Conservation (phyloP, 495 filamentous ascomycete genomes). For the Penicillium atrosanguineum region DNA sequence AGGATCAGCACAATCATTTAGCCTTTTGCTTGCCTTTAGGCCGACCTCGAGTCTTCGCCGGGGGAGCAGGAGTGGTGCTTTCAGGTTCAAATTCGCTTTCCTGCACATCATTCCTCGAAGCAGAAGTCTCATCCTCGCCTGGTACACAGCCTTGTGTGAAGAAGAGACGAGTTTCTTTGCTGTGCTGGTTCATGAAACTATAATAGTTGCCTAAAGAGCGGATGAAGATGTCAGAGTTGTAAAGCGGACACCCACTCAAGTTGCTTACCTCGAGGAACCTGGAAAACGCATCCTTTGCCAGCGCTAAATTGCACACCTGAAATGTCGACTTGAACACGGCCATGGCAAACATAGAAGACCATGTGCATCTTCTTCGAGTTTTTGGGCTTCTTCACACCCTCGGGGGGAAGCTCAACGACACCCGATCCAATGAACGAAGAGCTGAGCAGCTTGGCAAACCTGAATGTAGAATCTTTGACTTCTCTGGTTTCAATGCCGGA, state of each 20-base stretch:
- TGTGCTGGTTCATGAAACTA: slow-evolving; percentile 71
- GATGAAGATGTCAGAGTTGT: slow-evolving; percentile 1
- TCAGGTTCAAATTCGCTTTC: slow-evolving; percentile 31
- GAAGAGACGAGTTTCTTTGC: slow-evolving; percentile 68
- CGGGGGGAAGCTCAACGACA: slow-evolving; percentile 81
- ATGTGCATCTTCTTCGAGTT: slow-evolving; percentile 92
- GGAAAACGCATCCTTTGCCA: slow-evolving; percentile 82
- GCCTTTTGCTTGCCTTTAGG: slow-evolving; percentile 44
- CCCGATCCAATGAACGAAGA: slow-evolving; percentile 83
- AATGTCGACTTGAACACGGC: slow-evolving; percentile 72
- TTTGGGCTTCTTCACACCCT: slow-evolving; percentile 79
- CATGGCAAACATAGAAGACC: slow-evolving; percentile 84
- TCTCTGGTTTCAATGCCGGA: slow-evolving; percentile 70
- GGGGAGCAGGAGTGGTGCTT: slow-evolving; percentile 7
- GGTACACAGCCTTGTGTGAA: slow-evolving; percentile 77
- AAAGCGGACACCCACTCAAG: neutral
- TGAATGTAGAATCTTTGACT: slow-evolving; percentile 72
- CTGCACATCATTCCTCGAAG: slow-evolving; percentile 23
- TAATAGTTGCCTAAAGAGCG: slow-evolving; percentile 73
- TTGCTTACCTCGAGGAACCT: slow-evolving; percentile 84
- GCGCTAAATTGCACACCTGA: slow-evolving; percentile 77
- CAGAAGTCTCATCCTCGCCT: slow-evolving; percentile 23
- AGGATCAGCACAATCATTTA: slow-evolving; percentile 6
- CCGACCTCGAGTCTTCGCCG: slow-evolving; percentile 30
- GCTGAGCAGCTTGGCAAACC: slow-evolving; percentile 82